Conservation (phyloP, 371 early-diverging fungal species). For the Mucor lusitanicus region DNA sequence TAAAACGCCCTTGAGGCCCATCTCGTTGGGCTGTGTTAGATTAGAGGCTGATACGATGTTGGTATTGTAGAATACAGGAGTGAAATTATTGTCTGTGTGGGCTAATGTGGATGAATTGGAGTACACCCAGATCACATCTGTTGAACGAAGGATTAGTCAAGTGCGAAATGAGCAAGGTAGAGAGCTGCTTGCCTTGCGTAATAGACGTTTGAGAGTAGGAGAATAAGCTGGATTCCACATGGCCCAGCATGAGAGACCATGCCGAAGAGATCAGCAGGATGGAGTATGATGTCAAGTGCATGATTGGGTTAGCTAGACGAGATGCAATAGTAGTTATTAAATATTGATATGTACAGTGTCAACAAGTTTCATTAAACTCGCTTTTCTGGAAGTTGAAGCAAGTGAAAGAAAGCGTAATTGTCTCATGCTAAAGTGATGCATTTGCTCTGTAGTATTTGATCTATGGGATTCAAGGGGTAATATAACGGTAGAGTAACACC, state of each 20-base stretch:
- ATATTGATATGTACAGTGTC: not conserved
- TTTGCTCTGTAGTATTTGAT: not conserved
- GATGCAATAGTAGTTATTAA: not conserved
- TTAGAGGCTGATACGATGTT: conserved; percentile 1
- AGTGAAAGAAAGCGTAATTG: not conserved
- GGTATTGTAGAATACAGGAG: conserved; percentile 4
- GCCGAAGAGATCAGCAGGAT: not conserved
- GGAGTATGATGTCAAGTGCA: not conserved
- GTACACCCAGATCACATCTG: conserved; percentile 8
- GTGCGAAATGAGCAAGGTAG: too few relatives aligned
- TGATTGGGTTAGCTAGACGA: too few relatives aligned
- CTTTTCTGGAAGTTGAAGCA: not conserved
- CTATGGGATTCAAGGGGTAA: not conserved
- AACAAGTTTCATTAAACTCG: not conserved
- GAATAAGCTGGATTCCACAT: not conserved
- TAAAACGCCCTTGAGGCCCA: conserved; percentile 6
- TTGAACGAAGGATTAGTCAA: not conserved
- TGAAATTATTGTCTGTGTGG: conserved; percentile 2
- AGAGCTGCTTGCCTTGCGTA: not conserved
- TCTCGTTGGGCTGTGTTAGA: not conserved
- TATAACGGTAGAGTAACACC: not conserved
- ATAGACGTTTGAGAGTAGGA: not conserved
- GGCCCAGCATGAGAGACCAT: not conserved
- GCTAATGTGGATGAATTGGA: conserved; percentile 11
- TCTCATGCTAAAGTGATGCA: not conserved